Evolutionary conservation across 495 filamentous ascomycete species (phyloP).

Genomic region (Durotheca rogersii): DNA sequence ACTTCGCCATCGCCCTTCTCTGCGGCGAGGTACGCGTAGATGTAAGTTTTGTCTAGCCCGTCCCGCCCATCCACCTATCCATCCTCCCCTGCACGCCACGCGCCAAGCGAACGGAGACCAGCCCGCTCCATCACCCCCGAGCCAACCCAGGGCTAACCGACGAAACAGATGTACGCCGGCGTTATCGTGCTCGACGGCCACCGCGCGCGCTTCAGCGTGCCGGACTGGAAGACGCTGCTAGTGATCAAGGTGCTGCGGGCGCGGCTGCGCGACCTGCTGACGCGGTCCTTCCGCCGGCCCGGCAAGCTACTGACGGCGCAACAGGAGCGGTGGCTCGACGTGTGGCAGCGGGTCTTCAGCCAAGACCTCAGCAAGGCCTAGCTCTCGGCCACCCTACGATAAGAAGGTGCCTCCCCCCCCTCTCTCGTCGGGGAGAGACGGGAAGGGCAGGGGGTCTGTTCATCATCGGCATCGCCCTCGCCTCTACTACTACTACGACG

Average conservation of each 20-base stretch:
- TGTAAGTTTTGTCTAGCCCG: conserved; percentile 37
- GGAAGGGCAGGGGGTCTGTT: no score
- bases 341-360: conserved; percentile 59
- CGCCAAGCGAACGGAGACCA: no score
- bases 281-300: conserved; percentile 66
- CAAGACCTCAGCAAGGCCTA: conserved; percentile 29
- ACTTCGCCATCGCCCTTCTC: conserved; percentile 77
- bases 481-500: no score
- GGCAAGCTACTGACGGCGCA: conserved; percentile 68
- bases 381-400: no score
- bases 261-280: conserved; percentile 69
- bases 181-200: conserved; percentile 83
- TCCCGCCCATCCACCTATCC: neutral
- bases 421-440: no score
- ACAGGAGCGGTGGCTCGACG: conserved; percentile 70
- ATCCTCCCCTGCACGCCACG: no score
- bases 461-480: no score
- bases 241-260: conserved; percentile 74
- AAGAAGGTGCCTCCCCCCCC: no score
- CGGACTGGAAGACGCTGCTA: conserved; percentile 89
- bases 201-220: conserved; percentile 77
- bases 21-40: conserved; percentile 86
- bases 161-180: conserved; percentile 70
- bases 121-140: no score
- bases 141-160: conserved; percentile 9